Percentiles rank a stretch among this genome's conserved stretches.
These are phyloP conservation scores for Cercospora sp. DNA, from an alignment of 2,329 filamentous ascomycete genomes.

Conservation along the genomic window DNA sequence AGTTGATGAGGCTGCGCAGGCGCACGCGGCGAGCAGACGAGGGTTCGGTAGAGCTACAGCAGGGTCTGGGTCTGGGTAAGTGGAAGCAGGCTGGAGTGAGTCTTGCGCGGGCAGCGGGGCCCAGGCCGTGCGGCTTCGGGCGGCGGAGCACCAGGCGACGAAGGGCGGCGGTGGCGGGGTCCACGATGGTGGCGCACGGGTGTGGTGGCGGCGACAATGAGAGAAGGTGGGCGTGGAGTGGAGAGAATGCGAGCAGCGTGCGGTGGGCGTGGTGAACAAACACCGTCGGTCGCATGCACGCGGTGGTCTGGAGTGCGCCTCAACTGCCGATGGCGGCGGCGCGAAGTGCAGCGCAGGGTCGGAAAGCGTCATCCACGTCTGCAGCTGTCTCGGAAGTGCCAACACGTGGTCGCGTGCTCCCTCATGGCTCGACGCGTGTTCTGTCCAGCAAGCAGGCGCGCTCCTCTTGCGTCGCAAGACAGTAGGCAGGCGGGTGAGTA, in stretches of 20 bases:
- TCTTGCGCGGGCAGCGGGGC: constrained; percentile 1
- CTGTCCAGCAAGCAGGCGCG: background rate
- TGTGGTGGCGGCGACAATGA: background rate
- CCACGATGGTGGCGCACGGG: background rate
- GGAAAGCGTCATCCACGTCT: background rate
- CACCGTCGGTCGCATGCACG: background rate
- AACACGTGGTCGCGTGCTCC: background rate
- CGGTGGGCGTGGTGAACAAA: background rate
- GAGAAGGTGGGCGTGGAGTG: background rate
- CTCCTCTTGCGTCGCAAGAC: background rate
- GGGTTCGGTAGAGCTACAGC: background rate
- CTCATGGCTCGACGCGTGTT: background rate
- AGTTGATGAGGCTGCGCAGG: constrained; percentile 9
- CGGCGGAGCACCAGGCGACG: background rate
- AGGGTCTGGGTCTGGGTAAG: background rate
- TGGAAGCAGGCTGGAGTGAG: background rate
- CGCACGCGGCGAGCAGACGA: background rate
- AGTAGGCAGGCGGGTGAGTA: background rate
- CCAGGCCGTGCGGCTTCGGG: background rate
- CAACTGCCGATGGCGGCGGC: background rate
- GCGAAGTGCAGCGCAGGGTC: background rate
- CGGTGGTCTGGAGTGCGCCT: background rate
- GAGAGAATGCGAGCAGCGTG: background rate
- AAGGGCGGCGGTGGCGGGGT: background rate
- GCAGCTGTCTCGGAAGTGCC: background rate